Percentiles rank a stretch among this genome's conserved stretches.
phyloP scores from a whole-genome alignment of 139 green algal species.

The Mychonastes homosphaera region DNA sequence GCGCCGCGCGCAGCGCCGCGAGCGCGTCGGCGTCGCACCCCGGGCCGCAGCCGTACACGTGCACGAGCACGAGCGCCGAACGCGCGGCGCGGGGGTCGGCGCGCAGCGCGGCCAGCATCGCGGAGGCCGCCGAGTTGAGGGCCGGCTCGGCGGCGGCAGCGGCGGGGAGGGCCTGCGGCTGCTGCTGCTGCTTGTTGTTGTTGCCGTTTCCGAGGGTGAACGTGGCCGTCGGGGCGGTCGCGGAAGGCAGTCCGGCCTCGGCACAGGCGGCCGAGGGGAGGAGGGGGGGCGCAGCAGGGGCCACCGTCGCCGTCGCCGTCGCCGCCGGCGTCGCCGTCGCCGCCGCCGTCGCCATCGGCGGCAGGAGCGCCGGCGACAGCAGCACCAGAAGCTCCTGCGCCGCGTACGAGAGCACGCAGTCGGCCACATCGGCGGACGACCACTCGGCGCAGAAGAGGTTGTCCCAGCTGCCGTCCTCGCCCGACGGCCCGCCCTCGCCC shows the following conservation, averaged over 20 bases:
- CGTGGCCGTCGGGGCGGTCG: slow-evolving; percentile 39
- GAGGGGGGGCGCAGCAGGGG: neutral
- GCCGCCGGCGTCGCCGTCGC: neutral
- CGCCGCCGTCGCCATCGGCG: neutral
- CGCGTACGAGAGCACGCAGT: slow-evolving; percentile 72
- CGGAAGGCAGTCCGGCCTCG: neutral
- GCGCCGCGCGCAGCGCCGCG: slow-evolving; percentile 34
- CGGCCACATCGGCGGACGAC: slow-evolving; percentile 68
- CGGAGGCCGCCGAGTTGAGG: slow-evolving; percentile 10
- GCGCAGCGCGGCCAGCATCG: slow-evolving; percentile 52
- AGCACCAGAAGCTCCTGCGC: slow-evolving; percentile 4
- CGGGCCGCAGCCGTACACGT: slow-evolving; percentile 69
- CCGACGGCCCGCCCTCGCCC: no score
- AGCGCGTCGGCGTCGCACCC: slow-evolving; percentile 56
- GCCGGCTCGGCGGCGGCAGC: no score
- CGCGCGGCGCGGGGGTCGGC: slow-evolving; percentile 41
- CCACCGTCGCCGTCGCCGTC: no score
- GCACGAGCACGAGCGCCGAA: slow-evolving; percentile 65
- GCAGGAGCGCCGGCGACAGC: neutral
- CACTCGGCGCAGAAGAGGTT: slow-evolving; percentile 50
- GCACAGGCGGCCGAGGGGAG: neutral
- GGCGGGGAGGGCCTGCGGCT: neutral
- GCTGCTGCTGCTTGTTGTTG: no score
- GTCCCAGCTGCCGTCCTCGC: neutral
- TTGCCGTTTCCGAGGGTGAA: no score